Conservation (phyloP, 257 asterid species). For the Coffea canephora region DNA sequence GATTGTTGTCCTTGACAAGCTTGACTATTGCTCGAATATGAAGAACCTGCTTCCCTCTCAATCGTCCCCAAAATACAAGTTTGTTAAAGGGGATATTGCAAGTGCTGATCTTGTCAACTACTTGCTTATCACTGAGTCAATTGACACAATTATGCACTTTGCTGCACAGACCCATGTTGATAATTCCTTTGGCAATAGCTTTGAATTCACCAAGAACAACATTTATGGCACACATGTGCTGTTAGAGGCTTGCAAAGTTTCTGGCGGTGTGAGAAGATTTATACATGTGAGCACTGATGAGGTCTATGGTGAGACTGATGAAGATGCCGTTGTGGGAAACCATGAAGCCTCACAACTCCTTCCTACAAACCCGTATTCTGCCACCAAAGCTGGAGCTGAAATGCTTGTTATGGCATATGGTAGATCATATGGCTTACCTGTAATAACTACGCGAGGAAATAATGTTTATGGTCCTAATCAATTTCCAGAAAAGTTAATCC, state of each 20-base stretch:
- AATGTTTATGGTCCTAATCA: constrained; percentile 95
- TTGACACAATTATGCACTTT: constrained; percentile 97
- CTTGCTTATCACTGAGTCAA: constrained; percentile 86
- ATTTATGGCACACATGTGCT: constrained; percentile 95
- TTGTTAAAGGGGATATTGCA: constrained; percentile 89
- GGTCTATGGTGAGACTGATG: constrained; percentile 97
- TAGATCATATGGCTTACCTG: constrained; percentile 88
- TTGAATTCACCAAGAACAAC: constrained; percentile 96
- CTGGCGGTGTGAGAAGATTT: constrained; percentile 92
- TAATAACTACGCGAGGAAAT: constrained; percentile 87
- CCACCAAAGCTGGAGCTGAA: constrained; percentile 98
- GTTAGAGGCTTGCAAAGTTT: constrained; percentile 97
- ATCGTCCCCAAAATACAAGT: constrained; percentile 77
- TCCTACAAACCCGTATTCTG: constrained; percentile 94
- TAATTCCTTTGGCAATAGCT: constrained; percentile 92
- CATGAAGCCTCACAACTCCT: constrained; percentile 97
- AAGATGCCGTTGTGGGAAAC: constrained; percentile 93
- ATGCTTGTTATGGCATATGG: constrained; percentile 99
- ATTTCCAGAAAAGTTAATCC: constrained; percentile 93
- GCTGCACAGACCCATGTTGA: constrained; percentile 99
- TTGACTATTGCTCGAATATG: constrained; percentile 88
- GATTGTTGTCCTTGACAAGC: constrained; percentile 92
- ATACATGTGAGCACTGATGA: constrained; percentile 99
- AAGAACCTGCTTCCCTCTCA: constrained; percentile 79
- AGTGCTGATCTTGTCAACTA: constrained; percentile 98